Evolutionary conservation across 805 yeast genomes (phyloP), one percentile per base, ranked within the genome.

Genomic region (Gaillardinia entomophila): DNA sequence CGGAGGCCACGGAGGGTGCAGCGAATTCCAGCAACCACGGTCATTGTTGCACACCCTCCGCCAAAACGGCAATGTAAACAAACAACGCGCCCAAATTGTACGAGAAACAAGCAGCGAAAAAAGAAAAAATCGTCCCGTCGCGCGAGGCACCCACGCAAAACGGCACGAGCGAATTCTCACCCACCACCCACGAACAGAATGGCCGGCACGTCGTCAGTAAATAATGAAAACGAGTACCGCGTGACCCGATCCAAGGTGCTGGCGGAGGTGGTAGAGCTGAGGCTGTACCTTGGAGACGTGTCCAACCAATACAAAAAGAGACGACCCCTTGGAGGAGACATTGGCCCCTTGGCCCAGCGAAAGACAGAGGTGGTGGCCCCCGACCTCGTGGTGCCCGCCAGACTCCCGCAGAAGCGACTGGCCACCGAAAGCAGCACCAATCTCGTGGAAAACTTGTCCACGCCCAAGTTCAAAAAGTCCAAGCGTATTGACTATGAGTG

Each of bases 351-450:
- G 35, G 54, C 46, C 34, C 57, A 48, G 39, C 41, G 38, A 13
- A 32, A 19, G 18, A 16, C 15, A 6, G 16, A 22, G 12, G 32
- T 15, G 8, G 20, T 32, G 22, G 25, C 38, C 33, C 16, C 38
- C 20, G 14, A 28, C 12, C 34, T 42, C 17, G 32, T 37, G 3
- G 41, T 51, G 16, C 62, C 62, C 17, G 43, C 62, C 6, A 51
- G 68, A 41, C 41, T 64, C 42, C 70, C 71, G 12, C 65, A 60
- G 41, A 77, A 76, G 42, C 60, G 82, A 43, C 74, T 66, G 42
- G 78, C 81, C 1, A 72, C 80, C 11, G 79, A 75, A 41, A 59
- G 73, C 8, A 59, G 71, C 23, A 62, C 73, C n/a, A 69, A 68
- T 42, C 46, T 58, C 36, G 66, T 58, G 12, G 66, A 60, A 39